Conservation (phyloP, 176 grass and related monocot species). For the Microstegium vimineum region DNA sequence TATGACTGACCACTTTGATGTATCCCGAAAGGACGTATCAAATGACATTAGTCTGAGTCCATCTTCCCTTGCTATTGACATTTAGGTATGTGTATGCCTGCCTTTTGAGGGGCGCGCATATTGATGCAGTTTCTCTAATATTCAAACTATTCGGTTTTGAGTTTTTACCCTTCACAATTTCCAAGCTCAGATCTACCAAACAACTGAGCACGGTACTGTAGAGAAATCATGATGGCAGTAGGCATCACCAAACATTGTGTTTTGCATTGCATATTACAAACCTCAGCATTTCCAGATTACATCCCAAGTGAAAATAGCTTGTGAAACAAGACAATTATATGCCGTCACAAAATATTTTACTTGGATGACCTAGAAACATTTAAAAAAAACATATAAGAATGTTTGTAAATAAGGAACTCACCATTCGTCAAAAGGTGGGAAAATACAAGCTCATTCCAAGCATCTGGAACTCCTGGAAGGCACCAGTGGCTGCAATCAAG, state of each 20-base stretch:
- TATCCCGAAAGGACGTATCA: too few species aligned
- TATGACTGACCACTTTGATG: too few species aligned
- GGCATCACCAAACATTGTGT: background rate
- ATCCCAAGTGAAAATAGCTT: background rate
- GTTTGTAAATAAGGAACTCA: conserved; percentile 30
- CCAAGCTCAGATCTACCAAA: background rate
- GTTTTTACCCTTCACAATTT: background rate
- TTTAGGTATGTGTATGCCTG: too few species aligned
- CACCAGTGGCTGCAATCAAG: conserved; percentile 99
- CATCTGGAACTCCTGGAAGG: conserved; percentile 85
- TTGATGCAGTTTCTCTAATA: background rate
- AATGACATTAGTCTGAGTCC: too few species aligned
- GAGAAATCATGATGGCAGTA: background rate
- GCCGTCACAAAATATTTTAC: background rate
- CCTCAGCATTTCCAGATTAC: background rate
- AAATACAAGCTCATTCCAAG: conserved; percentile 92
- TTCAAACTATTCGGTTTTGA: background rate
- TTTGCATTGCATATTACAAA: background rate
- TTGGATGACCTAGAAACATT: background rate
- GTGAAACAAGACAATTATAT: background rate
- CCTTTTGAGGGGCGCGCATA: too few species aligned
- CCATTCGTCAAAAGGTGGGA: conserved; percentile 70
- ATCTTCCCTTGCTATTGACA: too few species aligned
- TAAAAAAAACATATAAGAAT: background rate
- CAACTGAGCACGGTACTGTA: background rate